Evolutionary conservation across 2,329 filamentous ascomycete species (phyloP), one percentile per base, ranked within the genome.

Genomic region (Boeremia lycopersici): DNA sequence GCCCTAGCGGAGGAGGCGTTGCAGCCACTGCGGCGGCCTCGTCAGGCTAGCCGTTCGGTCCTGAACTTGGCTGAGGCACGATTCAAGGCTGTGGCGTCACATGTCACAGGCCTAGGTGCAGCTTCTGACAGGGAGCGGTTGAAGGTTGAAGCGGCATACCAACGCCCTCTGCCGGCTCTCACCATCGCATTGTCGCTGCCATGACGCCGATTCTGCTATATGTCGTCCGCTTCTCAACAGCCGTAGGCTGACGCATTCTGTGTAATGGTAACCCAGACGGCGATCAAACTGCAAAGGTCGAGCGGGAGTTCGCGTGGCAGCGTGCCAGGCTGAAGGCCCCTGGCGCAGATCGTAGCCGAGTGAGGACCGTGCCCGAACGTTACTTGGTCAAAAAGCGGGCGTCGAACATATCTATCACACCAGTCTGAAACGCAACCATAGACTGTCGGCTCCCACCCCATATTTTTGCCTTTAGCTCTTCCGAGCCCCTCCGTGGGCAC

Each of bases 331-430:
- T 56, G 51, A 48, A 41, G 6, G 23, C 48, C 49, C 56, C 49
- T 59, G 36, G 46, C 44, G 62, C 56, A 57, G 59, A 64, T 67
- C 61, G 38, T 59, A 57, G 48, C 60, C 56, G 59, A 61, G 59
- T 41, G 45, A 29, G 53, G 51, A 44, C 60, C 54, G 59, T 61
- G 62, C 62, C 56, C 51, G 55, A 56, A 60, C 54, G 48, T 34
- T 39, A 41, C 36, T 8, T 38, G 25, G 29, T 34, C 39, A 13
- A 51, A 52, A 57, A 46, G 47, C 19, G 49, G 47, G 52, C 40
- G 50, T 62, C 50, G 59, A 59, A 57, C 53, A 52, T 45, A 46
- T 62, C 53, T 45, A 46, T 62, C 53, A 47, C 56, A 59, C 55
- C 12, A 29, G 42, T 52, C 48, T 65, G 62, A 65, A 67, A 67